Evolutionary conservation across 2,329 filamentous ascomycete species (phyloP), one percentile per base, ranked within the genome.

Genomic region (Clarireedia homoeocarpa): DNA sequence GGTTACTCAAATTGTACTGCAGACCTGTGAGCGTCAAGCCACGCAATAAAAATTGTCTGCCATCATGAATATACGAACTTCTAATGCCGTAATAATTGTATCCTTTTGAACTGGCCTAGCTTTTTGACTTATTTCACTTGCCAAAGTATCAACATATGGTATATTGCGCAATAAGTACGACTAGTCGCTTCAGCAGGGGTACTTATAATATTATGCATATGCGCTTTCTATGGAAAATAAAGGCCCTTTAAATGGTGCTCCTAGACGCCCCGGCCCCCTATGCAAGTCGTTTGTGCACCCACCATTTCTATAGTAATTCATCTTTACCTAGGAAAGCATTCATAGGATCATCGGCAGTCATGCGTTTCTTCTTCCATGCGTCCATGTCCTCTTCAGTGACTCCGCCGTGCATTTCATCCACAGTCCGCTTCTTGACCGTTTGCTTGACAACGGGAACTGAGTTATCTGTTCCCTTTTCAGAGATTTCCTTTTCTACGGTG

Each of bases 301-400:
- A 12, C 30, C 12, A 34, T 30, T 20, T 20, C 20, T 51, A 30
- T 15, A 51, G 5, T 61, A 88, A 69, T 64, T 88, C 83, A 67
- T 91, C 87, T 68, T 83, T 88, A 24, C 87, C 88, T 47, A 95
- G 71, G 63, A 89, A 82, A 5, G 83, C 84, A 1, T 89, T 88
- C 91, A 96, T 96, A 0, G 91, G 91, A 73, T 96, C 91, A 61
- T 89, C 81, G 0, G 85, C 83, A 27, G 82, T 83, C 51, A 83
- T 81, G 61, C 85, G 79, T 69, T 90, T 91, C 63, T 83, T 81
- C 64, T 90, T 82, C 70, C 95, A 96, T 58, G 86, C 84, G 57
- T 96, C 91, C 74, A 96, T 80, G 62, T 96, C 90, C 55, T 87
- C 88, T 67, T 95, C 89, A 0, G 85, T 85, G 12, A 94, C 79